These are phyloP conservation scores for Stromatinia cepivora DNA, from an alignment of 2,329 filamentous ascomycete genomes.

Conservation along the genomic window DNA sequence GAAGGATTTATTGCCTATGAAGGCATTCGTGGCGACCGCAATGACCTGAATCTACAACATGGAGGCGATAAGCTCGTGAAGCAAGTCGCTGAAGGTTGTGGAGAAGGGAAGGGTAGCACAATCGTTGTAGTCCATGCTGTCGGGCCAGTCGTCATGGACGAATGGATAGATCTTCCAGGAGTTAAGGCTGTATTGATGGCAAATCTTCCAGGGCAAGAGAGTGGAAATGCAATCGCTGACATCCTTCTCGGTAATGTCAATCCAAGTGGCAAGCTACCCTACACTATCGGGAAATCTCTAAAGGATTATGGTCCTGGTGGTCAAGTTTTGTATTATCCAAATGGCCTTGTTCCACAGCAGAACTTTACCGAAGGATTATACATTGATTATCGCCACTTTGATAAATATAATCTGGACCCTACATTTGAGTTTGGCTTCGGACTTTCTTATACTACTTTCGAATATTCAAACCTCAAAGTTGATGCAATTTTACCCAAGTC, in stretches of 20 bases:
- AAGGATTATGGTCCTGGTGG: slow-evolving; percentile 75
- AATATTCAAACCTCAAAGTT: slow-evolving; percentile 50
- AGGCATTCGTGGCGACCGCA: slow-evolving; percentile 75
- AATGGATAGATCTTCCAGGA: slow-evolving; percentile 74
- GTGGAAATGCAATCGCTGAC: slow-evolving; percentile 77
- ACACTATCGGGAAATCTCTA: slow-evolving; percentile 75
- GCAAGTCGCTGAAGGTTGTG: slow-evolving; percentile 67
- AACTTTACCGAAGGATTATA: slow-evolving; percentile 81
- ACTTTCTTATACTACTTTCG: slow-evolving; percentile 66
- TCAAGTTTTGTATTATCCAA: slow-evolving; percentile 68
- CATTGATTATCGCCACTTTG: slow-evolving; percentile 88
- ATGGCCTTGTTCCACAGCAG: slow-evolving; percentile 73
- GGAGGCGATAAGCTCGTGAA: slow-evolving; percentile 74
- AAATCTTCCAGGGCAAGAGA: slow-evolving; percentile 86
- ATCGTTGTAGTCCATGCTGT: slow-evolving; percentile 88
- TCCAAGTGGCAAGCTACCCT: slow-evolving; percentile 72
- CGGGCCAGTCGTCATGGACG: slow-evolving; percentile 77
- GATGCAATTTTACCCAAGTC: slow-evolving; percentile 45
- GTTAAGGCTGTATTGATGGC: slow-evolving; percentile 80
- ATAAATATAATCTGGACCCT: slow-evolving; percentile 71
- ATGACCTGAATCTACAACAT: slow-evolving; percentile 73
- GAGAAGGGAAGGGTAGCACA: slow-evolving; percentile 62
- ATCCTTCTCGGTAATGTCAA: slow-evolving; percentile 78
- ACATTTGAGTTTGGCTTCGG: slow-evolving; percentile 87
- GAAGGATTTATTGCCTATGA: slow-evolving; percentile 70